Base-by-base conservation (phyloP, 331 rosid genomes). In the Stylosanthes scabra region DNA sequence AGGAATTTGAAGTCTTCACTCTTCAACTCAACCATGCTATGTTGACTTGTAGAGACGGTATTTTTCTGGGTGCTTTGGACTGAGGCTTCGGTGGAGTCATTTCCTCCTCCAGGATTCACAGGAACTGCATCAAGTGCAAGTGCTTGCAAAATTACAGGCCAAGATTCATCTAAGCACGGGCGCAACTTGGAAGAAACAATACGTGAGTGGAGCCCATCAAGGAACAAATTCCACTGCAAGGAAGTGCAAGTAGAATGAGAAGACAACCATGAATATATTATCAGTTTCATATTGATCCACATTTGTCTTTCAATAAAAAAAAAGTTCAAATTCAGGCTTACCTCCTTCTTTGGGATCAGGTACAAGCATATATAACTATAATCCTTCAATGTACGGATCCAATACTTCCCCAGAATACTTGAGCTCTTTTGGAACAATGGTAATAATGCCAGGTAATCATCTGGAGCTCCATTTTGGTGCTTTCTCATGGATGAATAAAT, bases 111-210 rank as follows among this genome's bases (percentile, higher is more conserved):
- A 72, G 77, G 66, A 87, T 80, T 79, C 70, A 60, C 84, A 52
- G 99, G 99, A 84, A 91, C 90, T 51, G 99, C 95, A 77, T 91
- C 97, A 71, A 90, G 79, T 62, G 92, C 97, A 86, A 94, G 86
- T 64, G 99, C 99, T 86, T 90, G 97, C 85, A 94, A 83, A 74
- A 94, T 87, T 74, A 94, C 93, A n/a, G 99, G 97, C 99, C 99
- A 94, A n/a, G 97, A 91, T 86, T 94, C 99, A 83, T 94, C 96
- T 75, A 94, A 84, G 84, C 97, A 85, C 47, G 93, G 86, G 54
- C 74, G 90, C 79, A 94, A 83, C 83, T 91, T 91, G 60, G 89
- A 87, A 77, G 87, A 84, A 65, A 83, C 89, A 72, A 83, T 74
- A 81, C 96, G 88, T 28, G 99, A 94, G 75, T 88, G 93, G 76